Conservation (phyloP, 2,329 filamentous ascomycete genomes). For the Apiospora rasikravindrae region DNA sequence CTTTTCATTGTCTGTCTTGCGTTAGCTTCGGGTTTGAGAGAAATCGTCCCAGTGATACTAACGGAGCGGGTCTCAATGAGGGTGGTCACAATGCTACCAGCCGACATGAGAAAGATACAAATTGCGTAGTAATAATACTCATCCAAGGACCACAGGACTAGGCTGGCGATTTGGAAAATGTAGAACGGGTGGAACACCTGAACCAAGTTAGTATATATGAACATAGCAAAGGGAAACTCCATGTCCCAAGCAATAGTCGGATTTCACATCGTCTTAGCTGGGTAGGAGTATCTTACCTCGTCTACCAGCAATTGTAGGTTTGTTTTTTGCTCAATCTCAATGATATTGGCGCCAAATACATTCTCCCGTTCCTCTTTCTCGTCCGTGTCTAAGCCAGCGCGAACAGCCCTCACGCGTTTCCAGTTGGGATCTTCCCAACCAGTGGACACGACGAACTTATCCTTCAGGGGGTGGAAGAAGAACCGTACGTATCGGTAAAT, state of each 20-base stretch:
- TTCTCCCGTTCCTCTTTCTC: conserved; percentile 82
- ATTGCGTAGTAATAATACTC: conserved; percentile 97
- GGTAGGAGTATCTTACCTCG: conserved; percentile 60
- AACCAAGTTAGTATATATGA: conserved; percentile 27
- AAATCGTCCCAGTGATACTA: conserved; percentile 39
- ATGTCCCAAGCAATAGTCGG: not conserved
- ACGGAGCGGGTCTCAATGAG: conserved; percentile 87
- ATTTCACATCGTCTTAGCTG: conserved; percentile 18
- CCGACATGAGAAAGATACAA: conserved; percentile 93
- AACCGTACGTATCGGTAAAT: conserved; percentile 96
- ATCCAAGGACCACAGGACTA: conserved; percentile 93
- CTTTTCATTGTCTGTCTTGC: conserved; percentile 78
- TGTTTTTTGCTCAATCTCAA: conserved; percentile 92
- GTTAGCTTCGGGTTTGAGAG: conserved; percentile 22
- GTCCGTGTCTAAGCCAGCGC: conserved; percentile 83
- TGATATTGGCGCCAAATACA: conserved; percentile 88
- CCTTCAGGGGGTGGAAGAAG: conserved; percentile 85
- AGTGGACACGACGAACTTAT: conserved; percentile 84
- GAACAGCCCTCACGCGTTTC: conserved; percentile 77
- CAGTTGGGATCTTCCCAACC: conserved; percentile 95
- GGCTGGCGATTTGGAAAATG: conserved; percentile 94
- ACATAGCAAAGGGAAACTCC: not conserved
- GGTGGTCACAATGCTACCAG: conserved; percentile 88
- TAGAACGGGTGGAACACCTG: conserved; percentile 97
- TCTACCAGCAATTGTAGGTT: conserved; percentile 83